These are phyloP conservation scores for Fusarium globosum DNA, from an alignment of 2,329 filamentous ascomycete genomes.

Conservation along the genomic window DNA sequence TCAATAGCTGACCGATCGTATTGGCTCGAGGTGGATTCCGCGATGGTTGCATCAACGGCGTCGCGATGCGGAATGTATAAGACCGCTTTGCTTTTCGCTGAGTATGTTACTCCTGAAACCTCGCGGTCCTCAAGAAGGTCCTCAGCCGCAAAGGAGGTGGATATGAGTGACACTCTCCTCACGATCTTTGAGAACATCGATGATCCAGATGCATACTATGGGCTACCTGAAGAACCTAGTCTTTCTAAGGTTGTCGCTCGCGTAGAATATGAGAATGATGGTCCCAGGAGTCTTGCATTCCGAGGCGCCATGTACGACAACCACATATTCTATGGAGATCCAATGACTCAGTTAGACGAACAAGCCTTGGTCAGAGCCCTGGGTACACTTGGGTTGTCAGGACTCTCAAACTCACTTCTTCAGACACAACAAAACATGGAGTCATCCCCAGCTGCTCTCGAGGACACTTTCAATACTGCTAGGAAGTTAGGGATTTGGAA, in stretches of 20 bases:
- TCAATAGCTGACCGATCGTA: conserved; percentile 81
- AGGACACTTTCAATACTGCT: conserved; percentile 82
- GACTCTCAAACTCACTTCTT: conserved; percentile 83
- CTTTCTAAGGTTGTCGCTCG: conserved; percentile 81
- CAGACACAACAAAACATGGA: conserved; percentile 72
- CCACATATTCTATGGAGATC: conserved; percentile 73
- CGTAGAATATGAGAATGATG: conserved; percentile 90
- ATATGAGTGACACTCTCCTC: conserved; percentile 77
- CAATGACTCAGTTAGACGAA: conserved; percentile 67
- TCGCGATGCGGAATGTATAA: conserved; percentile 86
- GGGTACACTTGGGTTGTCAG: conserved; percentile 83
- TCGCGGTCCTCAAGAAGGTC: conserved; percentile 73
- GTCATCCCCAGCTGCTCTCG: conserved; percentile 67
- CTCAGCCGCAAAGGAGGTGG: conserved; percentile 64
- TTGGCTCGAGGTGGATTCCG: conserved; percentile 89
- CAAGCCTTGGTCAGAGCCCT: conserved; percentile 81
- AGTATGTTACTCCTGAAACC: conserved; percentile 72
- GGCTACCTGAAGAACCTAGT: conserved; percentile 81
- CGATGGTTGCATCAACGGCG: conserved; percentile 76
- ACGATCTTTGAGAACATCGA: conserved; percentile 91
- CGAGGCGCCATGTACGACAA: conserved; percentile 92
- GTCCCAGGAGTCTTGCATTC: conserved; percentile 87
- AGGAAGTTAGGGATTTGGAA: conserved; percentile 93
- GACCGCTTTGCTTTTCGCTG: conserved; percentile 84
- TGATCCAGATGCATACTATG: conserved; percentile 96